Base-by-base conservation (phyloP, 768 basidiomycete species). In the Lactifluus echinatus region DNA sequence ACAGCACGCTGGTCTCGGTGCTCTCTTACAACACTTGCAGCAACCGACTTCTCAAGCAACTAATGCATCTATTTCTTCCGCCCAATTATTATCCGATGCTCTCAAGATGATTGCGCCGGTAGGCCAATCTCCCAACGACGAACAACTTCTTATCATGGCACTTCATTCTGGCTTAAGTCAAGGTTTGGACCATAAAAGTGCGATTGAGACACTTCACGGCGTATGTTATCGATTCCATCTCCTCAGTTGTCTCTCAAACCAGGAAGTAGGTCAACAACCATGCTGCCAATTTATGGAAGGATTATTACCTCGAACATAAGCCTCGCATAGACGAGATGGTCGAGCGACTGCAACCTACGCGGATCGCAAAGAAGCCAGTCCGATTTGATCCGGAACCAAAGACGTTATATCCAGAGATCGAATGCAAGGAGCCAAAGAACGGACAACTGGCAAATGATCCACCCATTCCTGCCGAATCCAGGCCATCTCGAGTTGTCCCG, bases 271-370 rank as follows among this genome's bases (percentile, higher is more conserved):
- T 74, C 46, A 75, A 79, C 42, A 72, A 73, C 26, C 76, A 79
- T 37, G 67, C 72, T 11, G 78, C 84, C 36, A 82, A 75, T 66
- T 69, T 85, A 23, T 89, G 87, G 87, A 89, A 88, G 65, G 87
- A 89, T 63, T 87, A 87, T 66, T 89, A 85, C 63, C 75, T 89
- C 15, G 85, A 87, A 55, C 76, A 88, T 64, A 81, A 79, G 56
- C 74, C 76, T 50, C 78, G 80, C 40, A 71, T 89, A 34, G 82
- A 87, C 64, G 69, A 70, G 28, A 64, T 67, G 12, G 66, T 70
- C 19, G 43, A 37, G 21, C 58, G 51, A 21, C 28, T 54, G 2
- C 52, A 51, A 26, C 59, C 67, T 6, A 43, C 67, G 14, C 70
- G 71, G 46, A 71, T 70, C 6, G 66, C 71, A 21, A 76, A 76